Base-by-base conservation (phyloP, 2,329 filamentous ascomycete genomes). In the Nemania sp. region DNA sequence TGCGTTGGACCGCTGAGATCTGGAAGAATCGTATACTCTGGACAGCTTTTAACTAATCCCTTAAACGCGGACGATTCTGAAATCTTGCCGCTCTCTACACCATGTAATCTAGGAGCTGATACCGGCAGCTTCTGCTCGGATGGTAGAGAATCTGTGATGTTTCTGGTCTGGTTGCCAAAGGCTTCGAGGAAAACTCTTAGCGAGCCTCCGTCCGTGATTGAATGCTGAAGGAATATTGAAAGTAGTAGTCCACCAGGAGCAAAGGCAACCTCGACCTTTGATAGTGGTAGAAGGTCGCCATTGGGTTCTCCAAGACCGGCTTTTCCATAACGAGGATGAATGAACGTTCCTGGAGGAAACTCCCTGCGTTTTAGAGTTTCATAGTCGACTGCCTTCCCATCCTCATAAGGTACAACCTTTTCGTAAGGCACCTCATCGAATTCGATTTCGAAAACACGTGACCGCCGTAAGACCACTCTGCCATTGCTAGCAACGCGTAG, bases 171-270 rank as follows among this genome's bases (percentile, higher is more conserved):
- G 2, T 75, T 76, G 3, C 81, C 78, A 52, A 84, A 79, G 13
- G 75, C 76, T 35, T 81, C 76, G 3, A 84, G 70, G 57, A 84
- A 82, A 5, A 79, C 75, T 22, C 73, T 70, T 22, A 83, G 74
- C 22, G 80, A 81, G 32, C 79, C 77, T 11, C 82, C 82, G 58
- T 84, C 82, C 18, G 79, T 80, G 26, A 83, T 72, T 6, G 81
- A 74, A 64, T 84, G 82, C 66, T 83, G 80, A 53, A 84, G 73
- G 65, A 77, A 82, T n/a, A 81, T 68, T 5, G 75, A 78, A 24
- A 84, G 76, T 6, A 84, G 65, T 10, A 84, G 60, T 0, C 82
- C 82, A 2, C 81, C 82, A 3, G 75, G 70, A 7, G 81, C 77
- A 59, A 82, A 77, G 47, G 78, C 77, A n/a, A 77, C 79, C 15